Evolutionary conservation across 441 rosid genomes (phyloP).

Genomic region (Melastoma candidum): DNA sequence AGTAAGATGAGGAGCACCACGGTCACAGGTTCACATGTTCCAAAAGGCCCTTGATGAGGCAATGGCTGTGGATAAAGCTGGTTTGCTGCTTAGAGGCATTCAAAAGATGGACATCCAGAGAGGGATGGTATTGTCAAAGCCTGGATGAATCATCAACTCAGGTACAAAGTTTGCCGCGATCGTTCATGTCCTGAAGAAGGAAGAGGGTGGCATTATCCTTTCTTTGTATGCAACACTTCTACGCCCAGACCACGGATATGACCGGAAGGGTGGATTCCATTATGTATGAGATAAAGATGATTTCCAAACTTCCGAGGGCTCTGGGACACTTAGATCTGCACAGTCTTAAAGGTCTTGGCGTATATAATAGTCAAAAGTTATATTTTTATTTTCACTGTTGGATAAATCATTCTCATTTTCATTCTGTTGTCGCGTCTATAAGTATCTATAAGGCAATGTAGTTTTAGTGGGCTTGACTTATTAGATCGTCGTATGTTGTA

Average conservation of each 20-base stretch:
- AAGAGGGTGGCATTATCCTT: slow-evolving; percentile 83
- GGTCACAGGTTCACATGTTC: slow-evolving; percentile 87
- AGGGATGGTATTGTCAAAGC: slow-evolving; percentile 92
- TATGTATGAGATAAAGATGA: slow-evolving; percentile 89
- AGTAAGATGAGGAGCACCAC: slow-evolving; percentile 62
- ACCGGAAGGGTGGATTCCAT: slow-evolving; percentile 67
- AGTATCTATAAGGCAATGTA: too few relatives aligned
- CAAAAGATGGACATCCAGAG: slow-evolving; percentile 76
- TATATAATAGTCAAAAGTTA: too few relatives aligned
- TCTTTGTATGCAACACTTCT: slow-evolving; percentile 81
- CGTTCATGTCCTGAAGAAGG: slow-evolving; percentile 88
- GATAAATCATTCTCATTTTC: too few relatives aligned
- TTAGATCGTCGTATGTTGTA: too few relatives aligned
- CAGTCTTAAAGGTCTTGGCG: too few relatives aligned
- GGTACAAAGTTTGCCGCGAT: slow-evolving; percentile 61
- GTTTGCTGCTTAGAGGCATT: slow-evolving; percentile 76
- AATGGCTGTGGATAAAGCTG: slow-evolving; percentile 85
- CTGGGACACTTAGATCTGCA: too few relatives aligned
- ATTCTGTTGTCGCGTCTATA: too few relatives aligned
- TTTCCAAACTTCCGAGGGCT: slow-evolving; percentile 32
- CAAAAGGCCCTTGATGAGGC: slow-evolving; percentile 86
- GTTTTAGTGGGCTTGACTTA: too few relatives aligned
- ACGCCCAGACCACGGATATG: slow-evolving; percentile 92
- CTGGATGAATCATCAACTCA: slow-evolving; percentile 57
- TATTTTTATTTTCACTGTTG: too few relatives aligned